Evolutionary conservation across 345 rosid species (phyloP).

Genomic region (Pugionium cornutum): DNA sequence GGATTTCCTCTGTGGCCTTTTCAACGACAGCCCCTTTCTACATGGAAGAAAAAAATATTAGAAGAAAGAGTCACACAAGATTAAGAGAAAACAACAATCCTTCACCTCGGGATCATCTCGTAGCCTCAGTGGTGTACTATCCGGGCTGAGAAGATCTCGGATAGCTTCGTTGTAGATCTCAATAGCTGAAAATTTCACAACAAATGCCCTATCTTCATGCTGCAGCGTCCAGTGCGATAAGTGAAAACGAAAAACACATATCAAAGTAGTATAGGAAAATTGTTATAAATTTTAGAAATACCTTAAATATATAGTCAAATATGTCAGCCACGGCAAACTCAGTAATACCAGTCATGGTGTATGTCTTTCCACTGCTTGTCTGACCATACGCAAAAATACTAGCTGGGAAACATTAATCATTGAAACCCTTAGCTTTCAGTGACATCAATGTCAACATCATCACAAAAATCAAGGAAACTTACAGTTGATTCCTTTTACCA

Average conservation of each 20-base stretch:
- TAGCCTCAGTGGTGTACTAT: slow-evolving; percentile 73
- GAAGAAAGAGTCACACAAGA: background rate
- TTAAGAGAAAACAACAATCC: slow-evolving; percentile 21
- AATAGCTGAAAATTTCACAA: slow-evolving; percentile 89
- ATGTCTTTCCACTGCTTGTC: slow-evolving; percentile 47
- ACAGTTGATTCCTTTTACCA: slow-evolving; percentile 88
- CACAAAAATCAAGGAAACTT: slow-evolving; percentile 42
- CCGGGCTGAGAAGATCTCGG: slow-evolving; percentile 77
- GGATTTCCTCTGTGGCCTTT: slow-evolving; percentile 72
- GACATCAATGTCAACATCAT: background rate
- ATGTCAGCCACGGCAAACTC: slow-evolving; percentile 84
- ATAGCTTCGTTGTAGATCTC: slow-evolving; percentile 97
- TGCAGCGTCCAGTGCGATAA: slow-evolving; percentile 39
- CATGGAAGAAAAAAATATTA: slow-evolving; percentile 34
- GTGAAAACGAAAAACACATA: slow-evolving; percentile 20
- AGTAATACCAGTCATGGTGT: slow-evolving; percentile 90
- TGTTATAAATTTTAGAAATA: slow-evolving; percentile 34
- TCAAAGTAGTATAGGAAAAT: slow-evolving; percentile 15
- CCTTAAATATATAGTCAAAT: slow-evolving; percentile 78
- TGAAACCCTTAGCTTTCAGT: slow-evolving; percentile 8
- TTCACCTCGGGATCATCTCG: slow-evolving; percentile 95
- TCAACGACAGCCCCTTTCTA: slow-evolving; percentile 92
- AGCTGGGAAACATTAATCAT: slow-evolving; percentile 50
- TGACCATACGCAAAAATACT: slow-evolving; percentile 98
- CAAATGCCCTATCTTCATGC: slow-evolving; percentile 94